phyloP scores from a whole-genome alignment of 2,329 filamentous ascomycete genomes.

The Aspergillus sergii region DNA sequence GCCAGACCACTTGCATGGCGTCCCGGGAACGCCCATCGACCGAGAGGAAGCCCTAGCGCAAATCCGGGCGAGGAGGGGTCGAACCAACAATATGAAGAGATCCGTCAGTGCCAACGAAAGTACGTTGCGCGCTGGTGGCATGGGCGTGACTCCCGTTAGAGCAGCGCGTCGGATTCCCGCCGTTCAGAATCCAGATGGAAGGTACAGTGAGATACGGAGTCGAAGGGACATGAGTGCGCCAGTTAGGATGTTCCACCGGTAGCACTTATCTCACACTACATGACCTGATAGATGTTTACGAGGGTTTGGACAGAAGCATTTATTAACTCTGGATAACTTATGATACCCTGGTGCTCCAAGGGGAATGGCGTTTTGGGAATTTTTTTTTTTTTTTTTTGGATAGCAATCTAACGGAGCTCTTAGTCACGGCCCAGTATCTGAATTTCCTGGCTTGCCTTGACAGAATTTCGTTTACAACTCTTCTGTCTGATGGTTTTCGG shows the following conservation, averaged over 20 bases:
- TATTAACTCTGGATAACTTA: conserved; percentile 9
- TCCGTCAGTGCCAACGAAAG: conserved; percentile 45
- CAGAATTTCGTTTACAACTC: background rate
- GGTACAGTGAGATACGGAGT: conserved; percentile 29
- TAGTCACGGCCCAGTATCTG: background rate
- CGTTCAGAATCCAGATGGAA: conserved; percentile 32
- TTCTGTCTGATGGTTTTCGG: background rate
- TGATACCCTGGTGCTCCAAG: conserved; percentile 33
- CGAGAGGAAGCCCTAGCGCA: conserved; percentile 53
- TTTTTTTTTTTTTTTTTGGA: background rate
- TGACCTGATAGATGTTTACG: conserved; percentile 2
- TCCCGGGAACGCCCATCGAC: conserved; percentile 48
- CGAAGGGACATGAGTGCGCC: conserved; percentile 44
- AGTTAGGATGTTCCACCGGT: conserved; percentile 35
- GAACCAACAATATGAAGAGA: conserved; percentile 47
- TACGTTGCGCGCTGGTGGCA: conserved; percentile 28
- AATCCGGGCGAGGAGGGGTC: conserved; percentile 50
- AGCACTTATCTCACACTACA: conserved; percentile 4
- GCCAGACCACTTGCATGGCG: conserved; percentile 26
- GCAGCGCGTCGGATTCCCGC: conserved; percentile 37
- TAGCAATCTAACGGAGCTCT: background rate
- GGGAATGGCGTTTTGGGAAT: conserved; percentile 17
- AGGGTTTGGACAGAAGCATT: background rate
- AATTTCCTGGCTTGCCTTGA: background rate
- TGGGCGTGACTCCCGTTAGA: conserved; percentile 28